A percentile compares a stretch with the other conserved stretches of the same genome.
Conservation (phyloP, 352 stramenopile species). For the Phytophthora foliorum region DNA sequence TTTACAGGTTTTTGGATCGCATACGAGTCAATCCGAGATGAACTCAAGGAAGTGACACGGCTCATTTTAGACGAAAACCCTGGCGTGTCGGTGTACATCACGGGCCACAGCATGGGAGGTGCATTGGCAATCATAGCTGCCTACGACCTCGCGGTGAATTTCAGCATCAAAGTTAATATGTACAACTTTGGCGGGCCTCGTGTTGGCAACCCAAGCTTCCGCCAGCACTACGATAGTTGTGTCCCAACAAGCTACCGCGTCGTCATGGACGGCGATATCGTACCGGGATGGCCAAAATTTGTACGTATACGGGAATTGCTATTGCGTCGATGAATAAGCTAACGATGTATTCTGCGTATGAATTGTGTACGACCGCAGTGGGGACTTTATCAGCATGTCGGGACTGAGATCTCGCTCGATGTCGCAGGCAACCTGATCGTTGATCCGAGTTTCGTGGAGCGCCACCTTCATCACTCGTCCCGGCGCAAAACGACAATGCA, state of each 20-base stretch:
- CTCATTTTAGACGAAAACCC: constrained; percentile 87
- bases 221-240: constrained; percentile 75
- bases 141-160: constrained; percentile 88
- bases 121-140: constrained; percentile 90
- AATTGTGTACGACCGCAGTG: constrained; percentile 44
- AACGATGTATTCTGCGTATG: constrained; percentile 6
- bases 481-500: constrained; percentile 76
- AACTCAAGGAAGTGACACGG: constrained; percentile 82
- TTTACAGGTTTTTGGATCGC: constrained; percentile 83
- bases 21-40: constrained; percentile 82
- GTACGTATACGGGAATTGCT: constrained; percentile 45
- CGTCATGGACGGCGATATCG: constrained; percentile 87
- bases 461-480: constrained; percentile 72
- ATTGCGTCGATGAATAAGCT: constrained; percentile 1
- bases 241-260: constrained; percentile 86
- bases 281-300: constrained; percentile 76
- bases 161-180: constrained; percentile 89
- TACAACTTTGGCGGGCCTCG: constrained; percentile 92
- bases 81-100: constrained; percentile 91
- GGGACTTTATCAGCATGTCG: constrained; percentile 82
- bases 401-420: constrained; percentile 77
- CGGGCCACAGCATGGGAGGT: constrained; percentile 93
- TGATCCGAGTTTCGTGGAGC: constrained; percentile 85
- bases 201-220: constrained; percentile 88
- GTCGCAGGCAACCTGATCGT: constrained; percentile 82